A percentile compares a stretch with the other conserved stretches of the same genome.
phyloP scores from a whole-genome alignment of 441 rosid genomes.

The Gossypium schwendimanii region DNA sequence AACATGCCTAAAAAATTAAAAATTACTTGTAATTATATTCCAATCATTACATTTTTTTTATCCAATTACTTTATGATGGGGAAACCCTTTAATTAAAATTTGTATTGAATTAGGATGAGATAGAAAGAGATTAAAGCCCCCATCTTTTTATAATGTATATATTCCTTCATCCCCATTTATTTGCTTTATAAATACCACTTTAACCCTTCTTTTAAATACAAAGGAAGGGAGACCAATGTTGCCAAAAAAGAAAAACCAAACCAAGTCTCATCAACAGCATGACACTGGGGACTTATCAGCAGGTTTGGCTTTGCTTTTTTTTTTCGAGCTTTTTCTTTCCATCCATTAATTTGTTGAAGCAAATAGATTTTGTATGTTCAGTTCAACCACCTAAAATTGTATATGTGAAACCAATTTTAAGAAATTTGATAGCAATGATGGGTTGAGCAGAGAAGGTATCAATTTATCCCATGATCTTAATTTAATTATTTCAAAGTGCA shows the following conservation, averaged over 20 bases:
- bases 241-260: background rate
- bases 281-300: background rate
- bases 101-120: too few species aligned
- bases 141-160: background rate
- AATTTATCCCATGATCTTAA: too few species aligned
- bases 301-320: background rate
- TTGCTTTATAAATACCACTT: background rate
- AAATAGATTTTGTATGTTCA: background rate
- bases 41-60: too few species aligned
- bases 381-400: background rate
- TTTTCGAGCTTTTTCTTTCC: conserved; percentile 26
- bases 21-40: too few species aligned
- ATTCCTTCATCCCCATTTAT: background rate
- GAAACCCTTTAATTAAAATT: too few species aligned
- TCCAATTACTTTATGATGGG: too few species aligned
- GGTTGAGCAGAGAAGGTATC: too few species aligned
- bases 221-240: background rate
- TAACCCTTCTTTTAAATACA: background rate
- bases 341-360: background rate
- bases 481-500: background rate
- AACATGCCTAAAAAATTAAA: too few species aligned
- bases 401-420: background rate
- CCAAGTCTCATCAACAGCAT: background rate
- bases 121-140: background rate
- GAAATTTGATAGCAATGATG: background rate